Percentiles rank a stretch among this genome's conserved stretches.
Evolutionary conservation across 768 basidiomycete genomes (phyloP).

Genomic region (Lyophyllum shimeji): DNA sequence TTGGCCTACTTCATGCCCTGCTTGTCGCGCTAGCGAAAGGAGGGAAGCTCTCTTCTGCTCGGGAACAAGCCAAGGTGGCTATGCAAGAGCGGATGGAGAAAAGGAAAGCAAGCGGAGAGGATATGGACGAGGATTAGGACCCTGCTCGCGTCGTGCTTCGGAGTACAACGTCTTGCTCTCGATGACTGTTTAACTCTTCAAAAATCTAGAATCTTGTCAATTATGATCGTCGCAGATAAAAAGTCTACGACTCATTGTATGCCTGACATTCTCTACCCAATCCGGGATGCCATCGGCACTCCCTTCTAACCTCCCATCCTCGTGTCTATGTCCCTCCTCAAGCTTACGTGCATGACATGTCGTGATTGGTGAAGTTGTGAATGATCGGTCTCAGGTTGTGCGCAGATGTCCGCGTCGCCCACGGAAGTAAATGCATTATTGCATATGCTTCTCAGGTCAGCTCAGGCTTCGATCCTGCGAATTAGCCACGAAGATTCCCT

Average conservation of each 20-base stretch:
- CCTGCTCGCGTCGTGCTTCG: not conserved
- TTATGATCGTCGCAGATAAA: not conserved
- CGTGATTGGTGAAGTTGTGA: too few species aligned
- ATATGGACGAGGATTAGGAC: slow-evolving; percentile 45
- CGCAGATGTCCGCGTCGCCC: too few species aligned
- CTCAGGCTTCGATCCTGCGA: too few species aligned
- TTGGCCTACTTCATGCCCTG: slow-evolving; percentile 76
- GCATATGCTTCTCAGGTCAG: too few species aligned
- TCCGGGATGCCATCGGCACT: too few species aligned
- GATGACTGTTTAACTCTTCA: not conserved
- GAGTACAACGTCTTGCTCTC: not conserved
- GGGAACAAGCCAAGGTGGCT: slow-evolving; percentile 40
- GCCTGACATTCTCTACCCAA: too few species aligned
- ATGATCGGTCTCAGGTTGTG: too few species aligned
- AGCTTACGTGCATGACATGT: too few species aligned
- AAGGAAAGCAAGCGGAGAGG: slow-evolving; percentile 42
- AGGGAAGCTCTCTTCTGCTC: slow-evolving; percentile 56
- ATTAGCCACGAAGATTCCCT: too few species aligned
- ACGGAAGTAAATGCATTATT: too few species aligned
- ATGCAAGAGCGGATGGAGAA: slow-evolving; percentile 49
- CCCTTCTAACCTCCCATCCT: too few species aligned
- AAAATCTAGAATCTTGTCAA: not conserved
- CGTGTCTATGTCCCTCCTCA: too few species aligned
- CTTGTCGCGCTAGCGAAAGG: slow-evolving; percentile 72
- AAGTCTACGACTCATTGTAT: not conserved